Conservation (phyloP, 805 yeast genomes). For the Ogataea saltuana region DNA sequence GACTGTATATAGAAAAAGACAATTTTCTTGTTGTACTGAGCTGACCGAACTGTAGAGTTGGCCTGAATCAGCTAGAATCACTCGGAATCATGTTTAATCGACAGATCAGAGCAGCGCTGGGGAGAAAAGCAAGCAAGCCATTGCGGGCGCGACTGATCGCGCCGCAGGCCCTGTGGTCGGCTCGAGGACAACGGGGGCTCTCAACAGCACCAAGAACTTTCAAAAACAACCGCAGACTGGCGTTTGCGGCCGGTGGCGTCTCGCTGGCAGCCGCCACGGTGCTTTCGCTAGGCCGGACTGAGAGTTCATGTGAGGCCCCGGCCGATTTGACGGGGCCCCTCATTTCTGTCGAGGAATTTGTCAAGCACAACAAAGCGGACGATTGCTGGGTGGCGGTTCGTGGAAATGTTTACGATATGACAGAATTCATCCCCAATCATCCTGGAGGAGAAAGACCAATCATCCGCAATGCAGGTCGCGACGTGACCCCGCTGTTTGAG, state of each 20-base stretch:
- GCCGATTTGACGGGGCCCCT: not conserved
- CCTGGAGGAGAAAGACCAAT: constrained; percentile 56
- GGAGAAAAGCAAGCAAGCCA: too few species aligned
- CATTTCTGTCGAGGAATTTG: constrained; percentile 41
- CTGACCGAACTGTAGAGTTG: too few species aligned
- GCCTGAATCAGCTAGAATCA: too few species aligned
- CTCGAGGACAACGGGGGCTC: too few species aligned
- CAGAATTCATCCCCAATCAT: constrained; percentile 49
- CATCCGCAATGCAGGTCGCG: constrained; percentile 49
- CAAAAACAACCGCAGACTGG: not conserved
- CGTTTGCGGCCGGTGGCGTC: not conserved
- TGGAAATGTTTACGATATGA: constrained; percentile 75
- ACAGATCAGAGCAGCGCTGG: too few species aligned
- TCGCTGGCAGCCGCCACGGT: not conserved
- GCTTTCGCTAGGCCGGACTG: not conserved
- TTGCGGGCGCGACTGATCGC: too few species aligned
- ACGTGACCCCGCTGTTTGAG: constrained; percentile 69
- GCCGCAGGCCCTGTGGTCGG: too few species aligned
- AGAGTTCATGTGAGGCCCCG: not conserved
- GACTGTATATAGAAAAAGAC: too few species aligned
- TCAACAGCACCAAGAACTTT: too few species aligned
- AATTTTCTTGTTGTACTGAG: too few species aligned
- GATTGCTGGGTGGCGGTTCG: constrained; percentile 88
- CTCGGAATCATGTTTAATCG: too few species aligned
- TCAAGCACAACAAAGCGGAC: constrained; percentile 53